Conservation (phyloP, 2,329 filamentous ascomycete genomes). For the Xenoacremonium recifei region DNA sequence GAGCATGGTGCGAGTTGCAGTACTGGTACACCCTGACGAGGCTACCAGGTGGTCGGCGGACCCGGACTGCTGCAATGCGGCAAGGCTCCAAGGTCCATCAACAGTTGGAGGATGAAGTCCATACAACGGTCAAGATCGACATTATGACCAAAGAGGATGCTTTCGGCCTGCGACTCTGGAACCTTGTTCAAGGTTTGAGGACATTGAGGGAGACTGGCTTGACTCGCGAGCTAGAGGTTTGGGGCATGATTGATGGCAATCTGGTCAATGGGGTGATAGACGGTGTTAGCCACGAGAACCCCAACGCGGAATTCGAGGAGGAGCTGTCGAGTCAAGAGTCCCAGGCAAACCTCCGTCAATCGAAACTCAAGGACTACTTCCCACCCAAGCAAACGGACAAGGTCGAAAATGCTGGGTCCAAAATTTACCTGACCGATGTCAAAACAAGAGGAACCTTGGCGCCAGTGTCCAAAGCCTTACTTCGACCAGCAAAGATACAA, state of each 20-base stretch:
- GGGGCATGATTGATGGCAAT: conserved; percentile 79
- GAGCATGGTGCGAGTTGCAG: conserved; percentile 94
- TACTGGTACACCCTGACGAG: conserved; percentile 84
- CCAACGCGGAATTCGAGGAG: conserved; percentile 68
- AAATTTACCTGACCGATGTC: conserved; percentile 78
- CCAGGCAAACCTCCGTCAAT: conserved; percentile 29
- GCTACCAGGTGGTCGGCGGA: conserved; percentile 69
- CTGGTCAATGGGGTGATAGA: conserved; percentile 91
- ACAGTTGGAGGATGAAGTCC: conserved; percentile 80
- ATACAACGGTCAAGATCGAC: conserved; percentile 71
- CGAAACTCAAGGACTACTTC: conserved; percentile 42
- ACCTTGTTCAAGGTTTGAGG: conserved; percentile 80
- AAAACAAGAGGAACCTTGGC: conserved; percentile 74
- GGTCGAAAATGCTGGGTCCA: conserved; percentile 14
- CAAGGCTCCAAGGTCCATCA: conserved; percentile 78
- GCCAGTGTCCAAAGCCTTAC: conserved; percentile 63
- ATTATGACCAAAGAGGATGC: conserved; percentile 74
- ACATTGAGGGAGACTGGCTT: conserved; percentile 68
- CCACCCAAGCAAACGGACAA: conserved; percentile 15
- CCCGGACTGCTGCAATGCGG: conserved; percentile 78
- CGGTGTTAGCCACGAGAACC: conserved; percentile 74
- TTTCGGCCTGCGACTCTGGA: conserved; percentile 85
- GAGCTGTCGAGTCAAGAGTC: conserved; percentile 43
- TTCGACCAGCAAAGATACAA: conserved; percentile 80
- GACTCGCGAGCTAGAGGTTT: conserved; percentile 77